Evolutionary conservation across 2,329 filamentous ascomycete species (phyloP).

Genomic region (Ascochyta rabiei): DNA sequence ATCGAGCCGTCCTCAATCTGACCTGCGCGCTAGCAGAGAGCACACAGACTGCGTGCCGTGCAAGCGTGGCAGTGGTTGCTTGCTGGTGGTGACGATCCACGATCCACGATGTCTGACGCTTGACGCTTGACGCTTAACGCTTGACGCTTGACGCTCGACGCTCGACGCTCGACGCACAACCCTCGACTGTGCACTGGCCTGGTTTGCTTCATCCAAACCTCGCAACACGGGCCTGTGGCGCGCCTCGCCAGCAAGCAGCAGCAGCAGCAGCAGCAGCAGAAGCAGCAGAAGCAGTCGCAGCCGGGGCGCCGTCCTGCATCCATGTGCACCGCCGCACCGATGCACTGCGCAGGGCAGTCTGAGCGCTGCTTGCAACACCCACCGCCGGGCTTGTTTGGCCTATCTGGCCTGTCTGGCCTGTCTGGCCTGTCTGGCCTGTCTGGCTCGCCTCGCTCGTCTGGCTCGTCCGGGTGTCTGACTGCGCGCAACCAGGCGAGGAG

Average conservation of each 20-base stretch:
- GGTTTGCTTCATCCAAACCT: no score
- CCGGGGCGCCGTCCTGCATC: not conserved
- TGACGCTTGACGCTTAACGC: not conserved
- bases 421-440: no score
- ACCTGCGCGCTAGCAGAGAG: not conserved
- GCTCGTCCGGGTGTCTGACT: no score
- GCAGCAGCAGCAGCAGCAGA: no score
- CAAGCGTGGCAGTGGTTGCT: conserved; percentile 3
- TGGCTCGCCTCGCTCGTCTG: no score
- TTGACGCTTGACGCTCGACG: not conserved
- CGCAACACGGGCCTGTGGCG: no score
- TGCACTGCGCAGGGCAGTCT: not conserved
- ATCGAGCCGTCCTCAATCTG: conserved; percentile 1
- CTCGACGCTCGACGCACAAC: not conserved
- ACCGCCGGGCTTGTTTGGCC: not conserved
- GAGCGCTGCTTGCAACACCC: conserved; percentile 7
- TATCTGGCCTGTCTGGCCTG: no score
- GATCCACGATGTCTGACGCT: not conserved
- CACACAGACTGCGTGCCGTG: conserved; percentile 10
- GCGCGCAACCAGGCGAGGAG: no score
- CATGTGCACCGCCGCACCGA: no score
- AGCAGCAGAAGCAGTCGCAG: not conserved
- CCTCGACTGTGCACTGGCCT: no score
- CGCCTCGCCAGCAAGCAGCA: no score
- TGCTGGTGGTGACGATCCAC: conserved; percentile 8